Base-by-base conservation (phyloP, 2,329 filamentous ascomycete species). In the Cadophora luteo-olivacea region DNA sequence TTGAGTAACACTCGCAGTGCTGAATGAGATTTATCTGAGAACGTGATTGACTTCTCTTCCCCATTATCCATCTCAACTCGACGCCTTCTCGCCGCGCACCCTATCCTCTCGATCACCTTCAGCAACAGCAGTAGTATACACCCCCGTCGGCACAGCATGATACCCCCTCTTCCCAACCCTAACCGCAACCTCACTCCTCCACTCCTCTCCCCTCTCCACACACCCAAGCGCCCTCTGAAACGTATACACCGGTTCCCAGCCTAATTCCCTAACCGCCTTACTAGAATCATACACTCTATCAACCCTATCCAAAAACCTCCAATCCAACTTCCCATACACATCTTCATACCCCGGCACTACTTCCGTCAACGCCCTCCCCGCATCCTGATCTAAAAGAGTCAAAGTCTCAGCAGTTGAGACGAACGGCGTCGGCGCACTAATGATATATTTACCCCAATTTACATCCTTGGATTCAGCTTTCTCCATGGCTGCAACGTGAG, bases 241-340 rank as follows among this genome's bases (percentile, higher is more conserved):
- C 1, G 55, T 60, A 14, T 6, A 60, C 33, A 41, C 55, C n/a
- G 55, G 55, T 19, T 41, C 7, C 55, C 55, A 60, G 0, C 33
- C 55, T 9, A 60, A 25, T 16, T 60, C 55, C 55, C 22, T 60
- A 2, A 25, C n/a, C 36, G 55, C 55, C 22, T 24, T 12, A 14
- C 33, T 25, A 60, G 55, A 60, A 60, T 60, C 55, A 60, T 60
- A 60, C 32, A 60, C 55, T 25, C 55, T 41, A 60, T 60, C 55
- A 2, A 60, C 33, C 4, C 55, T 38, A 41, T 41, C 55, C n/a
- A 60, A 8, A 8, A 60, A 60, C 33, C 9, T 60, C 55, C 55
- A 60, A 1, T 33, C 55, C 8, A 60, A 1, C 9, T 36, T 24
- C 33, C 12, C 55, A 41, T 38, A 60, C n/a, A 60, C 55, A 4